These are phyloP conservation scores for Kentomonas sorsogonicus DNA, from an alignment of 208 protist species.

Conservation along the genomic window DNA sequence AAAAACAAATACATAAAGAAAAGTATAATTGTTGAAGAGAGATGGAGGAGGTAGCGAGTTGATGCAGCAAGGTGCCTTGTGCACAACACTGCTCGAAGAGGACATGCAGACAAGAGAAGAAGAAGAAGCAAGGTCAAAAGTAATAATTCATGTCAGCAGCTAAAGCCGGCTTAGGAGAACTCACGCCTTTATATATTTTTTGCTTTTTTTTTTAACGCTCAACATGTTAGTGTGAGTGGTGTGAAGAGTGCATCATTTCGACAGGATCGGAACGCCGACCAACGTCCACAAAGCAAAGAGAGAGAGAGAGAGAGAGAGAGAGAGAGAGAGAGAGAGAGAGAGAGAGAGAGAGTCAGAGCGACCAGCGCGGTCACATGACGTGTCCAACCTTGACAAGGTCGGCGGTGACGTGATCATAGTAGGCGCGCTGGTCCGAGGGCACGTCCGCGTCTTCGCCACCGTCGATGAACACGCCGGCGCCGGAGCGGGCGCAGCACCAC, in stretches of 20 bases:
- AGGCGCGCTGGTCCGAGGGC: constrained; percentile 46
- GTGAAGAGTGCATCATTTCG: too few species aligned
- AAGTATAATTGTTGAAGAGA: background rate
- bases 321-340: background rate
- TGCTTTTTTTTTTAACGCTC: background rate
- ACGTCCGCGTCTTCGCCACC: constrained; percentile 45
- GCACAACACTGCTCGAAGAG: constrained; percentile 3
- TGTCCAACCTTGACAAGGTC: constrained; percentile 71
- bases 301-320: background rate
- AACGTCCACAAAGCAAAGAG: background rate
- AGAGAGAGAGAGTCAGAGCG: background rate
- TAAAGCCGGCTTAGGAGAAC: too few species aligned
- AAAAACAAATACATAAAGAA: background rate
- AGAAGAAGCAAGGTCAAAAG: background rate
- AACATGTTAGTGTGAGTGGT: too few species aligned
- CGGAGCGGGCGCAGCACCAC: constrained; percentile 15
- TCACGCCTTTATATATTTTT: too few species aligned
- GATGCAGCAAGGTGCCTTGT: background rate
- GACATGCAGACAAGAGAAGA: background rate
- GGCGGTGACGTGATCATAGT: constrained; percentile 80
- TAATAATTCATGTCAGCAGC: constrained; percentile 7
- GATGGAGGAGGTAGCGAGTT: background rate
- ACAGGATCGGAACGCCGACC: background rate
- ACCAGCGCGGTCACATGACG: constrained; percentile 8
- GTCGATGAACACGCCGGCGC: constrained; percentile 42